Evolutionary conservation across 2,329 filamentous ascomycete genomes (phyloP).

Genomic region (Lithohypha guttulata): DNA sequence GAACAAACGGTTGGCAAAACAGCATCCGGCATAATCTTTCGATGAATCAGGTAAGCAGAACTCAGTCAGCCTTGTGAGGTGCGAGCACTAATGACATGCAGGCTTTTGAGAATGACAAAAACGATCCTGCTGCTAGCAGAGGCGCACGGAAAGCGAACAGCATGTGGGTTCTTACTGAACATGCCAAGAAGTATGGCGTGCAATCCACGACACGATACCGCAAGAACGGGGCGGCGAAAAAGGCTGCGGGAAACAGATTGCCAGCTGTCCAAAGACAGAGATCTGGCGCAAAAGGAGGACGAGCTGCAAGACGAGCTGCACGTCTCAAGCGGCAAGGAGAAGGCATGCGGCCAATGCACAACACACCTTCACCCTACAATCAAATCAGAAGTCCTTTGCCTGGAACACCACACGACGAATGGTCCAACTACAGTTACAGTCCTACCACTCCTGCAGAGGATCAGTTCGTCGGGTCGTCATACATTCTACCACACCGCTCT

Average conservation of each 20-base stretch:
- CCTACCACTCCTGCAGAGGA: conserved; percentile 6
- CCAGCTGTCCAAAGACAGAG: conserved; percentile 31
- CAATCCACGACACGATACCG: conserved; percentile 77
- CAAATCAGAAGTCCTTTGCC: conserved; percentile 5
- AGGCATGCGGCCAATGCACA: not conserved
- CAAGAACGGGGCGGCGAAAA: conserved; percentile 30
- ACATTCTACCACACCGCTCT: conserved; percentile 2
- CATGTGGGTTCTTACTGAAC: conserved; percentile 65
- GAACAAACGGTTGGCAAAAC: conserved; percentile 76
- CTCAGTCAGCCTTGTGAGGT: conserved; percentile 6
- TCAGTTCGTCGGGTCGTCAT: conserved; percentile 1
- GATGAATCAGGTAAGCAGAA: conserved; percentile 71
- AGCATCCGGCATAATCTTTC: conserved; percentile 91
- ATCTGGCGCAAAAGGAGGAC: conserved; percentile 33
- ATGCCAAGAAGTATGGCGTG: conserved; percentile 60
- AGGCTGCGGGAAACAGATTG: conserved; percentile 27
- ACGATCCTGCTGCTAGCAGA: conserved; percentile 17
- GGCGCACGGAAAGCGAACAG: conserved; percentile 56
- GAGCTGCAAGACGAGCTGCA: conserved; percentile 28
- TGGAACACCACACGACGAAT: conserved; percentile 2
- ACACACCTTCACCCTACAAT: not conserved
- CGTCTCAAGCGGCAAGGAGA: conserved; percentile 14
- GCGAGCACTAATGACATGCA: conserved; percentile 17
- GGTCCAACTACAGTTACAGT: conserved; percentile 5
- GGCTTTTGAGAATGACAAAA: conserved; percentile 29